Conservation (phyloP, 768 basidiomycete species). For the Suillus paluster region DNA sequence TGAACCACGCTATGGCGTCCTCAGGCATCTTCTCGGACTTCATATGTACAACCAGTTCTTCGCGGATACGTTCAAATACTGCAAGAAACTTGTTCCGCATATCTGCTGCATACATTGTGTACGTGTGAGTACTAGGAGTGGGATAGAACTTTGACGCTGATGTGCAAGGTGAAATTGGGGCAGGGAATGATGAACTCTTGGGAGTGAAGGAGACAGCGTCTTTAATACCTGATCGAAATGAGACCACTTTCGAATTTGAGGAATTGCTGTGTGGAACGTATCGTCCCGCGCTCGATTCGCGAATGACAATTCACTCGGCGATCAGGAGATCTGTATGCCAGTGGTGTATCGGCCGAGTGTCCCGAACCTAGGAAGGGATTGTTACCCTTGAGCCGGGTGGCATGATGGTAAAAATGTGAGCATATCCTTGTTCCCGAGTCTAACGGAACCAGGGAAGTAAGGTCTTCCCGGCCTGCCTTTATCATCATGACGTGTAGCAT, state of each 20-base stretch:
- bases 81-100: slow-evolving; percentile 67
- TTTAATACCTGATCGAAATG: background rate
- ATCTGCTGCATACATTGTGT: slow-evolving; percentile 41
- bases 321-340: background rate
- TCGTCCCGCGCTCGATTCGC: background rate
- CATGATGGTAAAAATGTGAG: background rate
- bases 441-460: background rate
- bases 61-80: slow-evolving; percentile 71
- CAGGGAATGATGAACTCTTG: background rate
- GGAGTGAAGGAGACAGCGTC: background rate
- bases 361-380: background rate
- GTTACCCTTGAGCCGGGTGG: background rate
- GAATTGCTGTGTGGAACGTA: background rate
- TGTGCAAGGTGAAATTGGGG: background rate
- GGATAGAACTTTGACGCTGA: background rate
- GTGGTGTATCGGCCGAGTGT: background rate
- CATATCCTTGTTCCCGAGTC: background rate
- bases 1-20: slow-evolving; percentile 87
- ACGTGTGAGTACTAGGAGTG: background rate
- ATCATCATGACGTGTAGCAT: background rate
- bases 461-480: background rate
- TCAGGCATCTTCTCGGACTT: slow-evolving; percentile 75
- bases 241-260: background rate
- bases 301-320: background rate
- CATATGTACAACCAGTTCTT: slow-evolving; percentile 77